Conservation (phyloP, 805 yeast genomes). For the Zygoascus tannicola region DNA sequence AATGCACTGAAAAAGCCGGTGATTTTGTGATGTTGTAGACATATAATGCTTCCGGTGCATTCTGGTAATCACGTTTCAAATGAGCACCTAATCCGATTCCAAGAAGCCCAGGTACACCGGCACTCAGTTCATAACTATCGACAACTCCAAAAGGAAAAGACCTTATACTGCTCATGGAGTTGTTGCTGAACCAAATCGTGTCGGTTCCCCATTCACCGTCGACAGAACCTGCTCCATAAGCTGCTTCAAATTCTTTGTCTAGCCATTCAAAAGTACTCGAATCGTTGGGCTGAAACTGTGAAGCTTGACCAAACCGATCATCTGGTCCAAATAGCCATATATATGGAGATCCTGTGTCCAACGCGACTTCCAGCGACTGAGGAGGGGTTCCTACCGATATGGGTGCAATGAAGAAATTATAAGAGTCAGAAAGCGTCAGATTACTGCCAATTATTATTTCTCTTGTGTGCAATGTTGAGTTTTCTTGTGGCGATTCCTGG, state of each 20-base stretch:
- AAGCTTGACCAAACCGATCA: slow-evolving; percentile 22
- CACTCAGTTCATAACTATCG: slow-evolving; percentile 30
- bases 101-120: slow-evolving; percentile 50
- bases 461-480: no score
- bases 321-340: slow-evolving; percentile 37
- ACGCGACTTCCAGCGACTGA: slow-evolving; percentile 33
- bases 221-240: slow-evolving; percentile 30
- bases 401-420: slow-evolving; percentile 30
- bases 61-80: slow-evolving; percentile 38
- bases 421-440: slow-evolving; percentile 21
- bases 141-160: slow-evolving; percentile 26
- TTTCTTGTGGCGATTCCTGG: no score
- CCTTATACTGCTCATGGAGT: slow-evolving; percentile 5
- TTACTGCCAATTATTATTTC: slow-evolving; percentile 7
- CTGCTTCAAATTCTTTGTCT: slow-evolving; percentile 31
- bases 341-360: slow-evolving; percentile 45
- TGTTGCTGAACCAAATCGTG: slow-evolving; percentile 6
- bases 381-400: slow-evolving; percentile 35
- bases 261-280: slow-evolving; percentile 28
- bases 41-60: slow-evolving; percentile 56
- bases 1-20: slow-evolving; percentile 53
- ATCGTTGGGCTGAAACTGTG: slow-evolving; percentile 20
- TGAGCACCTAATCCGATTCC: slow-evolving; percentile 43
- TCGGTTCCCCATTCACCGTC: slow-evolving; percentile 27
- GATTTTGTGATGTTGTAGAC: slow-evolving; percentile 47